Conservation (phyloP, 805 yeast species). For the Lipomyces mesembrius region DNA sequence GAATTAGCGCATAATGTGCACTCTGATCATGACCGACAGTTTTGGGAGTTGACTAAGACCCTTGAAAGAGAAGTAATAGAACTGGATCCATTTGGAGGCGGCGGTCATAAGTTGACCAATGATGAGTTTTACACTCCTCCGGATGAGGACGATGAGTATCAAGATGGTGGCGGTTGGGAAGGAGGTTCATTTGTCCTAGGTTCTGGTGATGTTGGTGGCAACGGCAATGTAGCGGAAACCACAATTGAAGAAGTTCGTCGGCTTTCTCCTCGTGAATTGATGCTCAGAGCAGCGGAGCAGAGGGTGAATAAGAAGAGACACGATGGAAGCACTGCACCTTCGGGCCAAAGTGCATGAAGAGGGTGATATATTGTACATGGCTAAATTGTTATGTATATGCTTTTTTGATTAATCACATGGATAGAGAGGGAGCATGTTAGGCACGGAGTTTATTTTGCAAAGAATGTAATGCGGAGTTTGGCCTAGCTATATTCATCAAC, state of each 20-base stretch:
- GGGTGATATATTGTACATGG: background rate
- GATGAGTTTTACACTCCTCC: conserved; percentile 20
- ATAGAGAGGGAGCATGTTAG: background rate
- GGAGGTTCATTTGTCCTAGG: conserved; percentile 35
- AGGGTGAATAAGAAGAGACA: conserved; percentile 8
- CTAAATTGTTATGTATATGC: too few species aligned
- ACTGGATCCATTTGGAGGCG: conserved; percentile 25
- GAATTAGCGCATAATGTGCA: conserved; percentile 49
- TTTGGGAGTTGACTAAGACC: conserved; percentile 45
- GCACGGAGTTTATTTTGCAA: too few species aligned
- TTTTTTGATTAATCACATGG: background rate
- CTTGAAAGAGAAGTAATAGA: conserved; percentile 45
- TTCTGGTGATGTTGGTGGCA: conserved; percentile 17
- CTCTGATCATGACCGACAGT: conserved; percentile 45
- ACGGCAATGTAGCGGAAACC: background rate
- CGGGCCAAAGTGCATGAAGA: background rate
- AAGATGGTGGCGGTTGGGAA: conserved; percentile 32
- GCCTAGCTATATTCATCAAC: background rate
- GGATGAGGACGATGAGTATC: conserved; percentile 23
- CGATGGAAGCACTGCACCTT: background rate
- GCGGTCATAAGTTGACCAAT: conserved; percentile 17
- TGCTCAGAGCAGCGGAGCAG: conserved; percentile 27
- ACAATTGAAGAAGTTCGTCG: conserved; percentile 12
- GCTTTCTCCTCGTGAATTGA: conserved; percentile 28
- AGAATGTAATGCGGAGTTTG: background rate